A percentile compares a stretch with the other conserved stretches of the same genome.
These are phyloP conservation scores for Schizothecium vesticola DNA, from an alignment of 495 filamentous ascomycete species.

Conservation along the genomic window DNA sequence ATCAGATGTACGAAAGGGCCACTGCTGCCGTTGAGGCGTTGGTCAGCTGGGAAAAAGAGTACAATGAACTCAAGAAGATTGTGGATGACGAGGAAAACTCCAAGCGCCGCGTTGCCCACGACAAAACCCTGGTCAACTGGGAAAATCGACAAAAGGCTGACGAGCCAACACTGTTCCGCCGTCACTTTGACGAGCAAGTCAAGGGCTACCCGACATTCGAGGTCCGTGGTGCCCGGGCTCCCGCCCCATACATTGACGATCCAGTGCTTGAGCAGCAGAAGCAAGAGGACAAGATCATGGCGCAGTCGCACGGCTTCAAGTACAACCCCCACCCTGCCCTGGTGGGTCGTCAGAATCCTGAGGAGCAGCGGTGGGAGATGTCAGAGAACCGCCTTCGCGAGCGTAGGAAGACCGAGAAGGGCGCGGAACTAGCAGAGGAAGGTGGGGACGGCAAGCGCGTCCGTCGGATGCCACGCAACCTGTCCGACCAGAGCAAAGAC, in stretches of 20 bases:
- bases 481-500: constrained; percentile 38
- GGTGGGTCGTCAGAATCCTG: constrained; percentile 41
- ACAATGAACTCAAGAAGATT: constrained; percentile 52
- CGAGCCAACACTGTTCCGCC: constrained; percentile 24
- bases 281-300: constrained; percentile 42
- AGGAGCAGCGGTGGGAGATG: constrained; percentile 41
- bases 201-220: constrained; percentile 34
- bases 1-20: background rate
- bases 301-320: constrained; percentile 42
- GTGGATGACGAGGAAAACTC: constrained; percentile 46
- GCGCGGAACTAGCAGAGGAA: constrained; percentile 40
- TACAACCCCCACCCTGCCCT: constrained; percentile 35
- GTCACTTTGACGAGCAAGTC: constrained; percentile 26
- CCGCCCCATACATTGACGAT: constrained; percentile 31
- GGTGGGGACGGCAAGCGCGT: constrained; percentile 38
- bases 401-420: constrained; percentile 44
- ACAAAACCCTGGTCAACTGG: constrained; percentile 33
- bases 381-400: constrained; percentile 40
- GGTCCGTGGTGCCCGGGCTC: constrained; percentile 36
- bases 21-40: constrained; percentile 48
- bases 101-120: constrained; percentile 37
- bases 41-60: constrained; percentile 60
- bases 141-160: constrained; percentile 29
- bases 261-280: constrained; percentile 27
- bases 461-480: constrained; percentile 34